A percentile compares a stretch with the other conserved stretches of the same genome.
Evolutionary conservation across 176 grass and related monocot species (phyloP).

Genomic region (Rhynchospora pubera): DNA sequence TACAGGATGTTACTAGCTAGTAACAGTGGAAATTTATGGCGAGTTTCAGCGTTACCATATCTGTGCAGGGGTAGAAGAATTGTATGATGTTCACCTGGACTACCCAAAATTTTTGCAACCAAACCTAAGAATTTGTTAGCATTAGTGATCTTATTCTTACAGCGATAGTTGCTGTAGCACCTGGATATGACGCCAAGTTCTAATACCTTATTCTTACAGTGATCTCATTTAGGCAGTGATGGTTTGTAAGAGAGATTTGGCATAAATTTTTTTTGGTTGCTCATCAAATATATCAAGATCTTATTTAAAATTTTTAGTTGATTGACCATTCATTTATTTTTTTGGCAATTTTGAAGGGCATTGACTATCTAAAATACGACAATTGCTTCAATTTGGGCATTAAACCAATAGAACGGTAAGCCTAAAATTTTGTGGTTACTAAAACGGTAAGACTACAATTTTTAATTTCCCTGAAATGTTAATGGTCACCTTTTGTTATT

Average conservation of each 20-base stretch:
- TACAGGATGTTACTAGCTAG: conserved; percentile 4
- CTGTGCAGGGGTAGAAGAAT: neutral
- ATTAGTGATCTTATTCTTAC: neutral
- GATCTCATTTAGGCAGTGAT: neutral
- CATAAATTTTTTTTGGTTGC: neutral
- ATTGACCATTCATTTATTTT: conserved; percentile 2
- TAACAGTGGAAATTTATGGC: neutral
- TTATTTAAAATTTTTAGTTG: neutral
- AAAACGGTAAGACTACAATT: conserved; percentile 40
- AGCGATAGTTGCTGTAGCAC: neutral
- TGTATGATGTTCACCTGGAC: neutral
- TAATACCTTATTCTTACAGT: neutral
- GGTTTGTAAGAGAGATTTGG: neutral
- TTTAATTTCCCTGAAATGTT: neutral
- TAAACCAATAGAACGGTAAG: conserved; percentile 61
- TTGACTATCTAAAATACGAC: conserved; percentile 95
- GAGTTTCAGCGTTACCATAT: neutral
- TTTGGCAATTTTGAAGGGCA: conserved; percentile 35
- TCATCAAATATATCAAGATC: neutral
- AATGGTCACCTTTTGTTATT: neutral
- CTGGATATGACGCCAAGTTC: neutral
- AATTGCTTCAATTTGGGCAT: conserved; percentile 93
- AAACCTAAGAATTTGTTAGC: conserved; percentile 2
- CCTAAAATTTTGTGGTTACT: neutral
- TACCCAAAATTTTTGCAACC: neutral